These are phyloP conservation scores for Arachnopeziza araneosa DNA, from an alignment of 2,329 filamentous ascomycete species.

Conservation along the genomic window DNA sequence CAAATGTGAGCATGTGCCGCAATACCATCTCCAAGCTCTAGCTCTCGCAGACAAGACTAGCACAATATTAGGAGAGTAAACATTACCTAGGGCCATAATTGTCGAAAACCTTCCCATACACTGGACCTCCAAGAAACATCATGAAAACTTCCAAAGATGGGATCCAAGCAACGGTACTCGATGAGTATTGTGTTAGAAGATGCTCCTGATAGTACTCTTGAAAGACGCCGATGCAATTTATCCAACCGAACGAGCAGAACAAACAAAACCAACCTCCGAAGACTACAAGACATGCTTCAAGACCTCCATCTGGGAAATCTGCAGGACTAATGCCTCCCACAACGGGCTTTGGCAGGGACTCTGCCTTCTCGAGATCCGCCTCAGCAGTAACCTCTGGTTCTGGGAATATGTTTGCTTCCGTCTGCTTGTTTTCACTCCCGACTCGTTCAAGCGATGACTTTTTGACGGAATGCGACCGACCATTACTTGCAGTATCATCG, in stretches of 20 bases:
- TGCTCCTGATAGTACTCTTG: constrained; percentile 52
- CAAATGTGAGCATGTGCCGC: no score
- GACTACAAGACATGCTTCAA: constrained; percentile 51
- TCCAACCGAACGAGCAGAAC: constrained; percentile 47
- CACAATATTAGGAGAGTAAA: no score
- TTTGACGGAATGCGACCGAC: neutral
- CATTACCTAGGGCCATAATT: constrained; percentile 52
- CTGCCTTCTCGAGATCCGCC: constrained; percentile 66
- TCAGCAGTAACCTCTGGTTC: constrained; percentile 89
- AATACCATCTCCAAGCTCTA: no score
- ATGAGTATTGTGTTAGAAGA: constrained; percentile 42
- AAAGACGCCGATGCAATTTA: constrained; percentile 48
- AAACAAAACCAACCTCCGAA: constrained; percentile 40
- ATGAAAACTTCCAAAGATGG: constrained; percentile 50
- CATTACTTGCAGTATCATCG: neutral
- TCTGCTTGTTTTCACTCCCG: constrained; percentile 30
- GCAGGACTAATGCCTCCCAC: constrained; percentile 33
- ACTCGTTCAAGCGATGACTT: constrained; percentile 8
- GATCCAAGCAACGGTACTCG: constrained; percentile 58
- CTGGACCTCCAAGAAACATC: constrained; percentile 48
- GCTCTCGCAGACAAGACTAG: no score
- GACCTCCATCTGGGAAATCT: constrained; percentile 56
- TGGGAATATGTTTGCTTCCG: constrained; percentile 57
- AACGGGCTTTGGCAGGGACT: constrained; percentile 12
- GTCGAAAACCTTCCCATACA: constrained; percentile 61